Base-by-base conservation (phyloP, 1,284 basidiomycete species). In the Coniophora puteana region DNA sequence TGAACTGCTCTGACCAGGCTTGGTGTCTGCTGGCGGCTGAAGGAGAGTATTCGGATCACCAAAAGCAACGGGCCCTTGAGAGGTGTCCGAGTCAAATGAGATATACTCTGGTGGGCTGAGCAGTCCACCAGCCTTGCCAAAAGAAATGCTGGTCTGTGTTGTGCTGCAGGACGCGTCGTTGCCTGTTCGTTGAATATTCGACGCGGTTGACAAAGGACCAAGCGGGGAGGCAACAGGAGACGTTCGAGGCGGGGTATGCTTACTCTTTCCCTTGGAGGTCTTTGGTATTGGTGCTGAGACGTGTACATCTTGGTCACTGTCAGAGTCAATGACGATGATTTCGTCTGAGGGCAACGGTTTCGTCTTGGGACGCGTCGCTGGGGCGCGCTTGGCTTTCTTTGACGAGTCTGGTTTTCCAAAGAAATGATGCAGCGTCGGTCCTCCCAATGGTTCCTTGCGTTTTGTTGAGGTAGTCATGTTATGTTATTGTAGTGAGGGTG, bases 261-360 rank as follows among this genome's bases (percentile, higher is more conserved):
- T n/a, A n/a, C n/a, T 20, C 26, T 29, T 40, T 22, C 31, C 36
- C 12, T 33, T 38, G 14, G 35, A 33, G 34, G 20, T 42, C 17
- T 13, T 38, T 16, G 34, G 37, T n/a, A 13, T 35, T 35, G 8
- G 6, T 35, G 5, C 21, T 16, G 41, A 39, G 28, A 21, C 8
- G 16, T 33, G 22, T 16, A 43, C 45, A 21, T 45, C 50, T 12
- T 71, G 69, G 35, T 82, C 79, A 22, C 62, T 65, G 50, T 77
- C 76, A 21, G 78, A 79, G 51, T 82, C 78, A 43, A 83, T 74
- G 47, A 80, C 59, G 36, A 83, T 78, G 43, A 78, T 56, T 27
- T 78, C 70, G 41, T 52, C 57, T 13, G 57, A 54, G 14, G 47
- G 45, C 24, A 35, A 34, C 20, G 34, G 27, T 38, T 35, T 34